phyloP scores from a whole-genome alignment of 441 rosid genomes.

The Populus hybrid region DNA sequence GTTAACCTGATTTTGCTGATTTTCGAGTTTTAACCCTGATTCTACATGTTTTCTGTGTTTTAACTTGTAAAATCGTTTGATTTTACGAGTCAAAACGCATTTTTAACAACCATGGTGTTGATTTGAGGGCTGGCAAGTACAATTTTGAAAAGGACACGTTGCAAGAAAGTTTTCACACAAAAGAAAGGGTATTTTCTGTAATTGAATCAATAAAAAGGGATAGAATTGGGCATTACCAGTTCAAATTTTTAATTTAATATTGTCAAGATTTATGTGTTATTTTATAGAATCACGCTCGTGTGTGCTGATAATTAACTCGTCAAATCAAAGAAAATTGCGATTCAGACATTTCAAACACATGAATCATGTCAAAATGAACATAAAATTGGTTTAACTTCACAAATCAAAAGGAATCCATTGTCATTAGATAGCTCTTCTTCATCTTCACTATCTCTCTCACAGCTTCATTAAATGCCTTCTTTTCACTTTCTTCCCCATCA shows the following conservation, averaged over 20 bases:
- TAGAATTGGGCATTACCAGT: background rate
- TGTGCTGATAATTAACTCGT: background rate
- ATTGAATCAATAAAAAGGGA: background rate
- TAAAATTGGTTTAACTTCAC: background rate
- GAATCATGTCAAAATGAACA: background rate
- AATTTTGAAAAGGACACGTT: background rate
- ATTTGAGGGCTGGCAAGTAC: background rate
- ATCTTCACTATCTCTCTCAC: conserved; percentile 33
- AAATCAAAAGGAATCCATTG: conserved; percentile 35
- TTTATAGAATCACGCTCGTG: background rate
- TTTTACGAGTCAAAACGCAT: too few relatives aligned
- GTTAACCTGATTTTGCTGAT: too few relatives aligned
- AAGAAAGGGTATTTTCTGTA: background rate
- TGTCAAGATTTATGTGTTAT: background rate
- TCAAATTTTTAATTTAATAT: too few relatives aligned
- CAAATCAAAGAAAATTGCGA: background rate
- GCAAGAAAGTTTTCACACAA: background rate
- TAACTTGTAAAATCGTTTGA: too few relatives aligned
- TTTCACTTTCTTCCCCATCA: conserved; percentile 27
- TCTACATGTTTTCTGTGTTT: too few relatives aligned
- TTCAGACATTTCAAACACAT: background rate
- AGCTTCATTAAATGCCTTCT: conserved; percentile 33
- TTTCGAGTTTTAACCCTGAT: too few relatives aligned
- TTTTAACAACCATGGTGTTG: background rate
- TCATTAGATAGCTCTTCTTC: conserved; percentile 35